A percentile compares a stretch with the other conserved stretches of the same genome.
Conservation (phyloP, 179 eudicot genomes). For the Amaranthus tricolor region DNA sequence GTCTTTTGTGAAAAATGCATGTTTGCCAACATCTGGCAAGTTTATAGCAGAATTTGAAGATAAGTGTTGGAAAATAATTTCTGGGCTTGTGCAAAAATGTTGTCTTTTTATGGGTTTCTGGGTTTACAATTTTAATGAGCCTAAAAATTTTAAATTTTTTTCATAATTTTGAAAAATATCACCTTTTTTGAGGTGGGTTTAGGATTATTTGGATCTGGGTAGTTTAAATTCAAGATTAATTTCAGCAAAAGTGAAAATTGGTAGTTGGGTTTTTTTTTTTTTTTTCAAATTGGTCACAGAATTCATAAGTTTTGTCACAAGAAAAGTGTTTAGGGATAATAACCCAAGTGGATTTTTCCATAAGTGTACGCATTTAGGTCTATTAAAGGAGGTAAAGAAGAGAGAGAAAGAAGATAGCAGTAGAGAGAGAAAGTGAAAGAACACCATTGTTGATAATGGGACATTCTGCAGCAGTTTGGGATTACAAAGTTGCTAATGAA, state of each 20-base stretch:
- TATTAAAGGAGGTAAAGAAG: conserved; percentile 13
- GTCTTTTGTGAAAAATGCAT: conserved; percentile 20
- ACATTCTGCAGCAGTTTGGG: conserved; percentile 70
- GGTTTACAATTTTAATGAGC: conserved; percentile 12
- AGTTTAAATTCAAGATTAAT: conserved; percentile 7
- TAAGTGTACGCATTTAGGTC: conserved; percentile 5
- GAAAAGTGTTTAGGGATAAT: conserved; percentile 33
- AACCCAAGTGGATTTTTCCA: no score
- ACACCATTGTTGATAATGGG: conserved; percentile 52
- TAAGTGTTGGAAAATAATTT: conserved; percentile 30
- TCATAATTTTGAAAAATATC: neutral
- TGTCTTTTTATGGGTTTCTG: conserved; percentile 21
- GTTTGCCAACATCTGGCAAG: conserved; percentile 39
- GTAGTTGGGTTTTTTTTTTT: conserved; percentile 36
- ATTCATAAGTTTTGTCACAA: conserved; percentile 40
- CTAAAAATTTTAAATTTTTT: neutral
- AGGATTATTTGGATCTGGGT: conserved; percentile 34
- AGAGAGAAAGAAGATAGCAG: conserved; percentile 6
- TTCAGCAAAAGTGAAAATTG: neutral
- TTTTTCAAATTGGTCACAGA: conserved; percentile 31
- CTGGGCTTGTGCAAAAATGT: conserved; percentile 35
- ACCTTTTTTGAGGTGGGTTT: conserved; percentile 16
- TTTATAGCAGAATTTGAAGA: conserved; percentile 17
- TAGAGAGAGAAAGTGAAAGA: neutral
- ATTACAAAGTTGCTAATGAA: conserved; percentile 55